A percentile compares a stretch with the other conserved stretches of the same genome.
Conservation (phyloP, 805 yeast genomes). For the Torulaspora indica region DNA sequence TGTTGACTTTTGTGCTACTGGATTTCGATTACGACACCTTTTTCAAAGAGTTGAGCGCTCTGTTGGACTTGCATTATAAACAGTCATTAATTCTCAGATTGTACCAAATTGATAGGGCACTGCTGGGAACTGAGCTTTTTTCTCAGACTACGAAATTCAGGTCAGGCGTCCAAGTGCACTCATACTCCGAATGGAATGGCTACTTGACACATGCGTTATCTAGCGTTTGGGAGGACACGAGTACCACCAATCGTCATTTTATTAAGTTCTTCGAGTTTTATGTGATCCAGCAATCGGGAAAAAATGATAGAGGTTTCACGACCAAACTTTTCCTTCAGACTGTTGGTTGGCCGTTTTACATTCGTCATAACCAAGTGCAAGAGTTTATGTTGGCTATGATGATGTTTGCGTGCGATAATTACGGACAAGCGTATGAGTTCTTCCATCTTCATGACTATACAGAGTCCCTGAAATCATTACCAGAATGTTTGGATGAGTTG, state of each 20-base stretch:
- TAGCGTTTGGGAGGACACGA: conserved; percentile 15
- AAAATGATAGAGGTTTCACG: conserved; percentile 6
- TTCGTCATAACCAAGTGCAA: conserved; percentile 20
- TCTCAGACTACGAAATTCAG: conserved; percentile 22
- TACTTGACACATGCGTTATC: conserved; percentile 17
- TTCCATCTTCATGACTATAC: conserved; percentile 28
- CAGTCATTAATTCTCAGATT: conserved; percentile 26
- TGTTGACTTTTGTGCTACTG: conserved; percentile 37
- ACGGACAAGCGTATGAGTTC: conserved; percentile 26
- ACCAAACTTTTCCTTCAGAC: conserved; percentile 14
- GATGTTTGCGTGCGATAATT: conserved; percentile 25
- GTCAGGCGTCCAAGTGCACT: conserved; percentile 25
- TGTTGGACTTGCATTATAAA: conserved; percentile 28
- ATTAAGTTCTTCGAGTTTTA: conserved; percentile 20
- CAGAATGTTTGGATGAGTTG: conserved; percentile 19
- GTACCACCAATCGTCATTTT: conserved; percentile 19
- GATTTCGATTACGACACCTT: conserved; percentile 36
- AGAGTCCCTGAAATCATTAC: conserved; percentile 18
- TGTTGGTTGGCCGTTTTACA: conserved; percentile 22
- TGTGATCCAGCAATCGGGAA: conserved; percentile 11
- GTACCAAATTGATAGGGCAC: conserved; percentile 24
- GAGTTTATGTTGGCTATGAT: conserved; percentile 31
- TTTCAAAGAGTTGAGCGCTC: conserved; percentile 18
- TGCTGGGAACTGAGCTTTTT: conserved; percentile 22
- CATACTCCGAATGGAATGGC: conserved; percentile 25